Conservation (phyloP, 176 grass and related monocot species). For the Pontederia crassipes region DNA sequence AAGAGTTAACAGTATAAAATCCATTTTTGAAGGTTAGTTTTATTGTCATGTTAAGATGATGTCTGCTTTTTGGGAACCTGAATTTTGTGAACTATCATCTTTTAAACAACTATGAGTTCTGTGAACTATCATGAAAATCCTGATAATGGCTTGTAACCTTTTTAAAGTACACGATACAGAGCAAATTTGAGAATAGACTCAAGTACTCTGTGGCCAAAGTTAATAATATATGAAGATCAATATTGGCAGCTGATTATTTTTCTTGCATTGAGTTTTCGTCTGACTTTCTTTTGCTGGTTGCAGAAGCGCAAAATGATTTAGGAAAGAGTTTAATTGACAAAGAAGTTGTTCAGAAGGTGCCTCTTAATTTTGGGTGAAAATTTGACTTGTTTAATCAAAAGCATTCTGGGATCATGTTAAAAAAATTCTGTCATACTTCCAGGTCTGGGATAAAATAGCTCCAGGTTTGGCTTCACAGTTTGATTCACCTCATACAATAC, state of each 20-base stretch:
- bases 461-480: conserved; percentile 61
- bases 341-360: conserved; percentile 69
- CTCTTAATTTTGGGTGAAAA: not conserved
- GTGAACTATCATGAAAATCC: too few relatives aligned
- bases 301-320: conserved; percentile 67
- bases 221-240: not conserved
- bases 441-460: conserved; percentile 94
- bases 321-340: conserved; percentile 59
- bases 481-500: conserved; percentile 59
- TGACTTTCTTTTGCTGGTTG: conserved; percentile 10
- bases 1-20: conserved; percentile 70
- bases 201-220: not conserved
- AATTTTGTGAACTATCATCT: not conserved
- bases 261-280: not conserved
- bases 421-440: not conserved
- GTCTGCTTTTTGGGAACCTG: not conserved
- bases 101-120: too few relatives aligned
- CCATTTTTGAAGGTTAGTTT: conserved; percentile 77
- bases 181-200: too few relatives aligned
- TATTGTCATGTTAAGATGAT: not conserved
- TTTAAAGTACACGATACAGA: too few relatives aligned
- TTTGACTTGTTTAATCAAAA: not conserved
- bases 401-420: conserved; percentile 9
- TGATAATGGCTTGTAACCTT: too few relatives aligned
- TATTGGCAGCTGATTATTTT: not conserved